phyloP scores from a whole-genome alignment of 2,329 filamentous ascomycete genomes.

The Fusarium sp. region DNA sequence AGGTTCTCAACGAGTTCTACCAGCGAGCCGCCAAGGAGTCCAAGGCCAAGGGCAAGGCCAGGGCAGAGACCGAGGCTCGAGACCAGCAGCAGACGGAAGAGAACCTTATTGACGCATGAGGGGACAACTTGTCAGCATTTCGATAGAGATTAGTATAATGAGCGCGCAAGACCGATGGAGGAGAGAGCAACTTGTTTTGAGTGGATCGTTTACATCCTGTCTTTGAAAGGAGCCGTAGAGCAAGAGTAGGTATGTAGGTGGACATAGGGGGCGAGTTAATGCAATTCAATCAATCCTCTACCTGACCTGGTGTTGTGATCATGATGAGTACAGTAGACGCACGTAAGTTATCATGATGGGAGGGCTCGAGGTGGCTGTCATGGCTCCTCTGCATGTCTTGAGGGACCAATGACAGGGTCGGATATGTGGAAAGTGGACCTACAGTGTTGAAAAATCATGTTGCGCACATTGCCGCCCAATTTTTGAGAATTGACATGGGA shows the following conservation, averaged over 20 bases:
- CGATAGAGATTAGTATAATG: constrained; percentile 46
- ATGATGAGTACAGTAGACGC: constrained; percentile 4
- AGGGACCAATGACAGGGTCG: constrained; percentile 31
- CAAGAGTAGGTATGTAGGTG: constrained; percentile 43
- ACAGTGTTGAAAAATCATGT: constrained; percentile 36
- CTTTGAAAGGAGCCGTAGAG: constrained; percentile 32
- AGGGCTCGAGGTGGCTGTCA: constrained; percentile 16
- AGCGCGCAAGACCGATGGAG: constrained; percentile 38
- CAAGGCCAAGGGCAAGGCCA: constrained; percentile 71
- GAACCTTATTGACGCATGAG: constrained; percentile 70
- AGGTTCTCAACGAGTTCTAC: constrained; percentile 86
- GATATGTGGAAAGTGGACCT: constrained; percentile 32
- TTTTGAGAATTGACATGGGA: constrained; percentile 16
- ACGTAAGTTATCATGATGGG: constrained; percentile 29
- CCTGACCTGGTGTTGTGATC: constrained; percentile 1
- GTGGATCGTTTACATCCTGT: constrained; percentile 41
- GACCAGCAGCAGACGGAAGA: constrained; percentile 61
- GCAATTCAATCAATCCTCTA: constrained; percentile 43
- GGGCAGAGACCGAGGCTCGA: constrained; percentile 55
- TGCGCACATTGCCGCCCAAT: constrained; percentile 39
- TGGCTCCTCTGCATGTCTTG: constrained; percentile 10
- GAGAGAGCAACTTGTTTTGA: constrained; percentile 41
- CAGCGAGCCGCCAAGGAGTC: constrained; percentile 71
- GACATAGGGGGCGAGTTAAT: constrained; percentile 50
- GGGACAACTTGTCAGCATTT: constrained; percentile 35